Evolutionary conservation across 345 rosid genomes (phyloP).

Genomic region (Zanthoxylum bungeanum): DNA sequence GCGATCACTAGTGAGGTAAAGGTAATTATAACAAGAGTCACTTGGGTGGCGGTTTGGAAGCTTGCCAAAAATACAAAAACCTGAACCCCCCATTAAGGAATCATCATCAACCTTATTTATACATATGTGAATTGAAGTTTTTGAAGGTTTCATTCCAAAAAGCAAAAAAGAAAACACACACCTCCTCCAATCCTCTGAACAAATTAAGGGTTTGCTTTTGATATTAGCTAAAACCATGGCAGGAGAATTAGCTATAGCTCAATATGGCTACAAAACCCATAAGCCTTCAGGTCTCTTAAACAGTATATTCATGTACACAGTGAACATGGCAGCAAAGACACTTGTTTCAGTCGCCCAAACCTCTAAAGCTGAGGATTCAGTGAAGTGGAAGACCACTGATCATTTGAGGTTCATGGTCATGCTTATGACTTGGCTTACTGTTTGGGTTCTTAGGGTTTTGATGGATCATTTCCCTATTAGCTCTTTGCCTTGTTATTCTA

Average conservation of each 20-base stretch:
- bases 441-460: conserved; percentile 60
- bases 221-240: conserved; percentile 12
- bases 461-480: conserved; percentile 24
- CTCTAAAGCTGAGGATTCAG: conserved; percentile 28
- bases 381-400: conserved; percentile 57
- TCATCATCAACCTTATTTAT: background rate
- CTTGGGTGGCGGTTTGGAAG: too few relatives aligned
- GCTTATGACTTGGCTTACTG: conserved; percentile 60
- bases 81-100: background rate
- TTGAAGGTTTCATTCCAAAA: too few relatives aligned
- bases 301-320: conserved; percentile 60
- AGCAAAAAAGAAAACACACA: background rate
- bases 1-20: too few relatives aligned
- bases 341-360: conserved; percentile 57
- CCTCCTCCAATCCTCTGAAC: background rate
- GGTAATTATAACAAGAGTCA: too few relatives aligned
- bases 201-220: background rate
- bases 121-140: background rate
- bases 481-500: too few relatives aligned
- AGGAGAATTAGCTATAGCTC: background rate
- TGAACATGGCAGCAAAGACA: conserved; percentile 56
- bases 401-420: conserved; percentile 69
- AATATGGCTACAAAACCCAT: conserved; percentile 22
- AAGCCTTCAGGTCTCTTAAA: conserved; percentile 44
- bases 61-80: background rate